Conservation (phyloP, 1,284 basidiomycete species). For the Cryptococcus sp. region DNA sequence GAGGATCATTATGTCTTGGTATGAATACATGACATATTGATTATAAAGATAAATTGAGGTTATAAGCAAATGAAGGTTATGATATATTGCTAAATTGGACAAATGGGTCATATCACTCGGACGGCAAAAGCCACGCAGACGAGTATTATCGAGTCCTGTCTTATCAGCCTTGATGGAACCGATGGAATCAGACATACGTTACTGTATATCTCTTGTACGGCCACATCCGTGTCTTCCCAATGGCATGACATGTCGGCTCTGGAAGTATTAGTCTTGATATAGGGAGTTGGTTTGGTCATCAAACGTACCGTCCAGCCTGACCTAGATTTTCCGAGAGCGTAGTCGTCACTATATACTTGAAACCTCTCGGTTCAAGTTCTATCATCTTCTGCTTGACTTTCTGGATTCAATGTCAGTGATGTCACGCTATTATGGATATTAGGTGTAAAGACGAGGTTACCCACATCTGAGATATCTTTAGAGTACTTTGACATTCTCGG, state of each 20-base stretch:
- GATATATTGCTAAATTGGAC: too few species aligned
- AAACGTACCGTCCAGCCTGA: constrained; percentile 36
- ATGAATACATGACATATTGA: too few species aligned
- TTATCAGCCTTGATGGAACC: constrained; percentile 2
- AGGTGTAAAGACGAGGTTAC: constrained; percentile 1
- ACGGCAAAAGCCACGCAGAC: constrained; percentile 41
- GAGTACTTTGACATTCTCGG: constrained; percentile 23
- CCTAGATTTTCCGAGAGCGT: constrained; percentile 42
- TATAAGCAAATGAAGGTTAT: too few species aligned
- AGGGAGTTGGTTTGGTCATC: not conserved
- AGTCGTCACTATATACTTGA: constrained; percentile 43
- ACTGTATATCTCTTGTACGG: constrained; percentile 41
- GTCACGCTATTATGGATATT: not conserved
- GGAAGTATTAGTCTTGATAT: not conserved
- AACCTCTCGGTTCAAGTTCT: constrained; percentile 39
- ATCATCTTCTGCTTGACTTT: constrained; percentile 40
- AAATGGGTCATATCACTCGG: constrained; percentile 15
- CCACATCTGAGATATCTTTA: constrained; percentile 42
- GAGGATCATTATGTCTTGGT: too few species aligned
- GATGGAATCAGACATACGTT: constrained; percentile 23
- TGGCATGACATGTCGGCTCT: constrained; percentile 46
- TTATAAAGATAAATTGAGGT: too few species aligned
- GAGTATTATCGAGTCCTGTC: constrained; percentile 41
- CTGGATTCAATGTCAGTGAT: constrained; percentile 12
- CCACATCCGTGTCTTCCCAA: constrained; percentile 43